Evolutionary conservation across 148 eudicot species (phyloP), one percentile per base, ranked within the genome.

Genomic region (Fagopyrum esculentum): DNA sequence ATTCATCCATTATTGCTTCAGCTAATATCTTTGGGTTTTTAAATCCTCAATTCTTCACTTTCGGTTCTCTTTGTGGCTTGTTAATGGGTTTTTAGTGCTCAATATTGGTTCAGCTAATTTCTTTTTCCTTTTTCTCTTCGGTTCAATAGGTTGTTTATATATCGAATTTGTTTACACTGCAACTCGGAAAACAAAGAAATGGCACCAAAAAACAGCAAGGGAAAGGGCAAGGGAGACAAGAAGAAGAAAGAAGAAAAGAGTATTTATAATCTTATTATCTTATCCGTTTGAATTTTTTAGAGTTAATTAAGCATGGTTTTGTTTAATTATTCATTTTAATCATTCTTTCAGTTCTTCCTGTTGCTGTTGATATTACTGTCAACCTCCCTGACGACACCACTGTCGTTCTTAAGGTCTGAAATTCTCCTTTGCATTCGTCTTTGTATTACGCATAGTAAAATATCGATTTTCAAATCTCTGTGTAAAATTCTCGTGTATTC

Each of bases 181-280:
- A 43, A 69, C 48, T 16, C 72, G 26, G 48, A 69, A 69, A 69
- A 45, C 51, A 45, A 69, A 73, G 64, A 69, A 81, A 95, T 96
- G 99, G 99, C 99, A 74, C 97, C 92, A n/a, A 93, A 96, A 84
- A 88, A 81, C 82, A 90, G 94, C 54, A 93, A 89, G 71, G 99
- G 99, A 72, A 96, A 90, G 86, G 76, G 83, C 30, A 95, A 90
- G 76, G 98, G 93, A 40, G 99, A 92, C 43, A 92, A 89, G 95
- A 96, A 90, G 94, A 96, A 92, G 93, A 96, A 92, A 59, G 99
- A 96, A 81, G 99, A 92, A 59, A 96, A 96, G 82, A 92, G 99
- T 96, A 88, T 47, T 1, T 29, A 0, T 56, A 6, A 50, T 60
- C 9, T 64, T 0, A 4, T 35, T 66, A 66, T 35, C 46, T 13